These are phyloP conservation scores for Hymenoscyphus fructigenus DNA, from an alignment of 2,329 filamentous ascomycete genomes.

Conservation along the genomic window DNA sequence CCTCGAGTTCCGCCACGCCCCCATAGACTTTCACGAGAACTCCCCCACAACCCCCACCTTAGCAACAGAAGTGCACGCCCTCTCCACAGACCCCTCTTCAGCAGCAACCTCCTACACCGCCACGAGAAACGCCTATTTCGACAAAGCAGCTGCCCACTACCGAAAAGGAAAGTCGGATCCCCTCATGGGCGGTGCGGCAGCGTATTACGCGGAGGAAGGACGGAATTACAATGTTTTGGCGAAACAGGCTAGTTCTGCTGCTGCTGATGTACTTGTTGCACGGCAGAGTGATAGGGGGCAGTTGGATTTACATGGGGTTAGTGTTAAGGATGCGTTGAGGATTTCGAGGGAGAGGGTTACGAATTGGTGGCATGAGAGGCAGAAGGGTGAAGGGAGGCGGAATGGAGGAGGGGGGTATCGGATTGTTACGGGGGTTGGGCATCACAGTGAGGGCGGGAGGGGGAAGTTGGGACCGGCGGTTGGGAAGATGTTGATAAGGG, in stretches of 20 bases:
- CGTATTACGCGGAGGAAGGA: slow-evolving; percentile 71
- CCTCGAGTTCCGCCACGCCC: slow-evolving; percentile 33
- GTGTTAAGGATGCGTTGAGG: slow-evolving; percentile 74
- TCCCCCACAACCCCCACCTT: slow-evolving; percentile 13
- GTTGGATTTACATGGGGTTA: slow-evolving; percentile 82
- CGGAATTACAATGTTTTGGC: slow-evolving; percentile 61
- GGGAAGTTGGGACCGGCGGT: slow-evolving; percentile 78
- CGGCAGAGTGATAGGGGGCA: slow-evolving; percentile 58
- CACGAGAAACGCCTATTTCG: slow-evolving; percentile 45
- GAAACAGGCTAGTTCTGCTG: slow-evolving; percentile 58
- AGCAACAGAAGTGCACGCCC: background rate
- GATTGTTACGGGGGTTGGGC: slow-evolving; percentile 79
- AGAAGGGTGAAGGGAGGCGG: slow-evolving; percentile 48
- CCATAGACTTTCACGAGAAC: slow-evolving; percentile 21
- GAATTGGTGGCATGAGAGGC: slow-evolving; percentile 76
- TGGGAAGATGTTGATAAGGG: slow-evolving; percentile 68
- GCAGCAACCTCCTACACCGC: slow-evolving; percentile 17
- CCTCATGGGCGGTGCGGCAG: slow-evolving; percentile 72
- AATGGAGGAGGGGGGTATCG: slow-evolving; percentile 50
- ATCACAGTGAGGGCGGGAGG: slow-evolving; percentile 74
- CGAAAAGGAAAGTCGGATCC: slow-evolving; percentile 66
- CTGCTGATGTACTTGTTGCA: slow-evolving; percentile 69
- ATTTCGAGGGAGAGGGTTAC: slow-evolving; percentile 69
- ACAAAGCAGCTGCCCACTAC: slow-evolving; percentile 57
- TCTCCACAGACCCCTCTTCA: slow-evolving; percentile 10